Evolutionary conservation across 2,329 filamentous ascomycete genomes (phyloP), one percentile per base, ranked within the genome.

Genomic region (Diaporthe australafricana): DNA sequence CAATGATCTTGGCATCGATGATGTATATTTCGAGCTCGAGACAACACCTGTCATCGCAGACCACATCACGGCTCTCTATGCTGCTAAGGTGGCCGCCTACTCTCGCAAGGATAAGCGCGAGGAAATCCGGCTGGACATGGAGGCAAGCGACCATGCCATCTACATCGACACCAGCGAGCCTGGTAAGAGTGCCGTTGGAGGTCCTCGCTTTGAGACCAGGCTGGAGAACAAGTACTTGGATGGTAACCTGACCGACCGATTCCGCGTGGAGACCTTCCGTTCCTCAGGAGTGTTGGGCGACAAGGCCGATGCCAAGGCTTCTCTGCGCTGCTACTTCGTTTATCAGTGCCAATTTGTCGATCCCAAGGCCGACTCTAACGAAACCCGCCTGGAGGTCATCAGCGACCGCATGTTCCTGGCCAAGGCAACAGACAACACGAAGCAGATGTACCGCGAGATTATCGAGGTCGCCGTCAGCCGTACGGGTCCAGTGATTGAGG

Each of bases 131-230:
- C 86, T 99, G 52, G 96, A 98, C 81, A 98, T 98, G 90, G 96
- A 99, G 84, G 94, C 94, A 27, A 86, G 88, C 72, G 96, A 98
- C 81, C 96, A 98, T 80, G 96, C 96, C 72, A 97, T 98, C 79
- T 99, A 98, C 85, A 98, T 99, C 77, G 96, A 99, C 81, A 99
- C 96, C 70, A 98, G 95, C 82, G 93, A 92, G 79, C 96, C 96
- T 20, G 96, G 96, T 76, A 87, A 94, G 77, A 93, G 92, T 72
- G 88, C 91, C 57, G 86, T 93, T 27, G 85, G 88, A 68, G 96
- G 96, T 2, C 95, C 96, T n/a, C 89, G 92, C 72, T 99, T 98
- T 81, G 96, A 99, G 85, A 92, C 94, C 80, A 90, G 96, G 73
- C 94, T 99, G 73, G 96, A 98, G 84, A 89, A 92, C 82, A 98